Base-by-base conservation (phyloP, 1,284 basidiomycete species). In the Ceratobasidium sp. region DNA sequence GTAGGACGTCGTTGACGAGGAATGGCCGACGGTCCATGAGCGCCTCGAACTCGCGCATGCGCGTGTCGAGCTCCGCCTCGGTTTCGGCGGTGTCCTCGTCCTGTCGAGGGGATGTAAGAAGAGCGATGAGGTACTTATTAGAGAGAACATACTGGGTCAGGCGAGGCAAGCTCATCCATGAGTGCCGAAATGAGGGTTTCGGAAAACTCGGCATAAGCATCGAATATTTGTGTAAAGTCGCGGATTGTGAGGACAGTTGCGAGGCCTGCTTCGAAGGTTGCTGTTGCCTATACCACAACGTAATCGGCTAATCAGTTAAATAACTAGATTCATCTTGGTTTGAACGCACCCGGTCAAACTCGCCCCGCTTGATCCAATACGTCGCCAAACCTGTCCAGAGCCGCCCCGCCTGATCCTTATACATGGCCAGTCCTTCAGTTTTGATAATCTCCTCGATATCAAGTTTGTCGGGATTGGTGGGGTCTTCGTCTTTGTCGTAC, bases 171-270 rank as follows among this genome's bases (percentile, higher is more conserved):
- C 75, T 89, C 90, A 76, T 93, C 91, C 96, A 99, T 98, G 82
- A 99, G 84, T 0, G 94, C 93, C 72, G 90, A 93, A 78, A 98
- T 93, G 79, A 98, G 86, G 5, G 92, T 92, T 83, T 98, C 96
- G 73, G 91, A 91, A 80, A 98, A 98, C 80, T 98, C 96, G 34
- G 94, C 91, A 81, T 98, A 98, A 3, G 96, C 93, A 81, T 99
- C 97, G 81, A 99, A 99, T 77, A 99, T 96, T 81, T 98, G 96
- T 1, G 95, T 97, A 82, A 99, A 99, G 84, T 99, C 98, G 29
- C 96, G 90, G 76, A 98, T 92, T 0, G 98, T 98, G 79, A 99
- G 85, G 19, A 98, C 96, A 0, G 85, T 86, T 11, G 88, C 86
- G 77, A 98, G 88, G 9, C 96, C 97, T 34, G 89, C 84, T 82